phyloP scores from a whole-genome alignment of 2,329 filamentous ascomycete species.

The Lomentospora prolificans region DNA sequence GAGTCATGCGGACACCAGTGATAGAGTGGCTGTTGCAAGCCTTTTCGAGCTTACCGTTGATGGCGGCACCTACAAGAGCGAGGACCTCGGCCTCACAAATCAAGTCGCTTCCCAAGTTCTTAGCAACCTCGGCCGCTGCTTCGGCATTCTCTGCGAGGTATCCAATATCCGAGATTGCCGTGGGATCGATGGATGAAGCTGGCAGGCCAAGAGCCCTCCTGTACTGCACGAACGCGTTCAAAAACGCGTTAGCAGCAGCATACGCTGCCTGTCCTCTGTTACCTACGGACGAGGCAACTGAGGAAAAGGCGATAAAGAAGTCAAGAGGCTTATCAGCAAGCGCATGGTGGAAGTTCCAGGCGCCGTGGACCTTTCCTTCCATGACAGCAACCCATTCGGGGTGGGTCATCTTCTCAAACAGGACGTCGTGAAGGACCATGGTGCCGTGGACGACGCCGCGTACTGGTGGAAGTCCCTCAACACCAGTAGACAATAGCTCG shows the following conservation, averaged over 20 bases:
- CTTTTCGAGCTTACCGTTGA: conserved; percentile 30
- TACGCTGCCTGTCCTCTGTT: conserved; percentile 44
- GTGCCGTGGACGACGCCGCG: conserved; percentile 33
- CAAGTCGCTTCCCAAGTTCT: conserved; percentile 36
- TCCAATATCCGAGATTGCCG: conserved; percentile 38
- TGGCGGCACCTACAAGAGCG: conserved; percentile 40
- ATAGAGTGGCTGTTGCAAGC: conserved; percentile 41
- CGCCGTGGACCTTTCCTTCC: conserved; percentile 41
- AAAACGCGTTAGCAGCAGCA: conserved; percentile 37
- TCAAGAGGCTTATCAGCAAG: conserved; percentile 29
- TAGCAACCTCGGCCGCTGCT: conserved; percentile 34
- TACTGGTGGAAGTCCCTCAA: conserved; percentile 23
- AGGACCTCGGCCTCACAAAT: conserved; percentile 45
- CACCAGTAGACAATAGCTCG: conserved; percentile 15
- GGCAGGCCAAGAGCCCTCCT: conserved; percentile 28
- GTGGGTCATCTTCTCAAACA: conserved; percentile 43
- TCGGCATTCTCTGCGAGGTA: conserved; percentile 38
- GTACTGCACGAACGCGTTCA: conserved; percentile 31
- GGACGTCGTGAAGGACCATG: conserved; percentile 36
- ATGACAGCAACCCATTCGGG: conserved; percentile 37
- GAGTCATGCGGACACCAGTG: conserved; percentile 42
- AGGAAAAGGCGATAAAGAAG: conserved; percentile 47
- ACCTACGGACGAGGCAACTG: conserved; percentile 39
- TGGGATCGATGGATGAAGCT: conserved; percentile 40
- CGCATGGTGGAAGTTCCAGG: conserved; percentile 42